phyloP scores from a whole-genome alignment of 768 basidiomycete species.

The Pisolithus microcarpus region DNA sequence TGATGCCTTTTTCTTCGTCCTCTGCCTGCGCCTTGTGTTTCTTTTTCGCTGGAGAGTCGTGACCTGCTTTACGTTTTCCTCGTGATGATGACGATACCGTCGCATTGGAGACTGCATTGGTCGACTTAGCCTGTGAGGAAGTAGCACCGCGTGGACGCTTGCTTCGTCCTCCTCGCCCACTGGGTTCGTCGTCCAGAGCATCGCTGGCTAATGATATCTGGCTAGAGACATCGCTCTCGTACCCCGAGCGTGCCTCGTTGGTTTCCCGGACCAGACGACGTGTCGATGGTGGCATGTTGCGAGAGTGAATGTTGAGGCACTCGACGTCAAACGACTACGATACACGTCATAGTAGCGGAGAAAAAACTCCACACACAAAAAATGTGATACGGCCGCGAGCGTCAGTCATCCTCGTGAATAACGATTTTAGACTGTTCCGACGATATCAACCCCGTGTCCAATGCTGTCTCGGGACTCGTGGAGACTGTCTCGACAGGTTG shows the following conservation, averaged over 20 bases:
- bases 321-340: not conserved
- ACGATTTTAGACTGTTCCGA: constrained; percentile 32
- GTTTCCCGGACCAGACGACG: not conserved
- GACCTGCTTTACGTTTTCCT: constrained; percentile 18
- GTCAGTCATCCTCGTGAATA: constrained; percentile 48
- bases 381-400: not conserved
- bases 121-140: constrained; percentile 24
- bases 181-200: constrained; percentile 36
- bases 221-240: constrained; percentile 2
- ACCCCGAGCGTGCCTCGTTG: not conserved
- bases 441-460: constrained; percentile 17
- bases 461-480: not conserved
- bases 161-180: constrained; percentile 4
- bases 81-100: constrained; percentile 6
- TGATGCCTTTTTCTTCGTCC: constrained; percentile 26
- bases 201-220: constrained; percentile 33
- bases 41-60: constrained; percentile 16
- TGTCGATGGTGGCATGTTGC: no score
- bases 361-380: no score
- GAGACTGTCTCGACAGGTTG: constrained; percentile 4
- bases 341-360: not conserved
- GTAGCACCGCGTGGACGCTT: constrained; percentile 19
- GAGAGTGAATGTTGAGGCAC: not conserved
- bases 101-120: not conserved
- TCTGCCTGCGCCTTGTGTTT: constrained; percentile 14